A percentile compares a stretch with the other conserved stretches of the same genome.
Evolutionary conservation across 306 rosid species (phyloP).

Genomic region (Rubus parviflorus): DNA sequence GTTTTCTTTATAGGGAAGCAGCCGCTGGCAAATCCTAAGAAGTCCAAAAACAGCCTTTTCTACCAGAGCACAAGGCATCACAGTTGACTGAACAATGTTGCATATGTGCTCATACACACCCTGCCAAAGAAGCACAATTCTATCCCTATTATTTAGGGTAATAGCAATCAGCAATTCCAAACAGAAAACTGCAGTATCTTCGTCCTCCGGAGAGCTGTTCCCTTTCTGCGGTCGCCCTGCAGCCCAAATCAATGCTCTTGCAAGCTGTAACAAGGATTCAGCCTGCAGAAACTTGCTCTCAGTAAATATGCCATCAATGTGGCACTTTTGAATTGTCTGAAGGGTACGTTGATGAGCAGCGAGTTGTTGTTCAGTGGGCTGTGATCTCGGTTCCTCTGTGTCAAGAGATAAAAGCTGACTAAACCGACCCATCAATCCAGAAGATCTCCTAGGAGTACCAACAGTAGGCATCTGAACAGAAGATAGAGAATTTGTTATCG

Average conservation of each 20-base stretch:
- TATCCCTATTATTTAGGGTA: constrained; percentile 90
- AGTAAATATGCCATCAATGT: constrained; percentile 88
- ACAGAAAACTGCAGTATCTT: constrained; percentile 97
- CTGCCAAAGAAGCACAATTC: constrained; percentile 93
- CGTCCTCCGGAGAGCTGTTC: constrained; percentile 88
- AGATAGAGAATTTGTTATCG: constrained; percentile 70
- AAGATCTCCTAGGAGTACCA: constrained; percentile 92
- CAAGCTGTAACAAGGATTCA: constrained; percentile 91
- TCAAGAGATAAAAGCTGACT: constrained; percentile 97
- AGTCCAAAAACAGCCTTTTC: constrained; percentile 99
- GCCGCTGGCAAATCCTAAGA: constrained; percentile 89
- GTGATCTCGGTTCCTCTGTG: constrained; percentile 95
- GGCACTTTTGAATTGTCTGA: constrained; percentile 90
- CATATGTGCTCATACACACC: constrained; percentile 96
- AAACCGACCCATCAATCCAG: constrained; percentile 96
- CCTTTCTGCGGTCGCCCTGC: constrained; percentile 92
- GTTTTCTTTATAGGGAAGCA: constrained; percentile 96
- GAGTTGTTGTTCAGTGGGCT: constrained; percentile 98
- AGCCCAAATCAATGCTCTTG: constrained; percentile 89
- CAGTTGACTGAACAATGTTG: constrained; percentile 89
- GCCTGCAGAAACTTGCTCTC: constrained; percentile 97
- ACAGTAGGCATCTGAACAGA: constrained; percentile 74
- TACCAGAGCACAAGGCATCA: constrained; percentile 92
- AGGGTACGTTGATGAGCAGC: constrained; percentile 97
- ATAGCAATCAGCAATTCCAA: constrained; percentile 92